These are phyloP conservation scores for Uronychia setigera DNA, from an alignment of 73 alveolate genomes.

Conservation along the genomic window DNA sequence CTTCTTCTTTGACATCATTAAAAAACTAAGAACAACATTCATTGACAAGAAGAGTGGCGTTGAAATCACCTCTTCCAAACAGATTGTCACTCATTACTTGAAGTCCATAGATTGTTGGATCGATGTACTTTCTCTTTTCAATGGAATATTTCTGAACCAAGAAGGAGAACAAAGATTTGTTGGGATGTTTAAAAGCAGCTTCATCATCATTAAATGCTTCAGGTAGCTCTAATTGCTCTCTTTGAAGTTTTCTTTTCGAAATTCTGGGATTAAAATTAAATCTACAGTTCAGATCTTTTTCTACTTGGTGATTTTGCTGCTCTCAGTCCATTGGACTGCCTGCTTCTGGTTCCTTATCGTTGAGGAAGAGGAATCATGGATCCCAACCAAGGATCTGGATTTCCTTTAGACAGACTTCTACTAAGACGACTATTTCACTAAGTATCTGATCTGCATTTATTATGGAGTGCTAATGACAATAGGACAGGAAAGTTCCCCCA, in stretches of 20 bases:
- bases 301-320: neutral
- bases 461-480: neutral
- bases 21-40: neutral
- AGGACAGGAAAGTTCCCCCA: neutral
- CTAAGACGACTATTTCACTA: neutral
- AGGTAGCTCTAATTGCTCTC: neutral
- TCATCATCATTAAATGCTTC: neutral
- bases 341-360: neutral
- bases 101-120: neutral
- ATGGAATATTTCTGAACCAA: neutral
- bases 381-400: neutral
- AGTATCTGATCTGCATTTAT: neutral
- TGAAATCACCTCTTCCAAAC: neutral
- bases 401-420: neutral
- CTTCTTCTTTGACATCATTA: neutral
- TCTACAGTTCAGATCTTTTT: neutral
- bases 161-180: neutral
- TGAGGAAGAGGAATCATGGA: neutral
- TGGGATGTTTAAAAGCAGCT: neutral
- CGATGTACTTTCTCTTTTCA: neutral
- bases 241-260: too few species aligned
- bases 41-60: neutral
- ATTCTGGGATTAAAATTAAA: neutral
- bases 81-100: neutral
- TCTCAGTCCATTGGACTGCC: neutral